Evolutionary conservation across 768 basidiomycete genomes (phyloP), one percentile per base, ranked within the genome.

Genomic region (Hypsizygus marmoreus): DNA sequence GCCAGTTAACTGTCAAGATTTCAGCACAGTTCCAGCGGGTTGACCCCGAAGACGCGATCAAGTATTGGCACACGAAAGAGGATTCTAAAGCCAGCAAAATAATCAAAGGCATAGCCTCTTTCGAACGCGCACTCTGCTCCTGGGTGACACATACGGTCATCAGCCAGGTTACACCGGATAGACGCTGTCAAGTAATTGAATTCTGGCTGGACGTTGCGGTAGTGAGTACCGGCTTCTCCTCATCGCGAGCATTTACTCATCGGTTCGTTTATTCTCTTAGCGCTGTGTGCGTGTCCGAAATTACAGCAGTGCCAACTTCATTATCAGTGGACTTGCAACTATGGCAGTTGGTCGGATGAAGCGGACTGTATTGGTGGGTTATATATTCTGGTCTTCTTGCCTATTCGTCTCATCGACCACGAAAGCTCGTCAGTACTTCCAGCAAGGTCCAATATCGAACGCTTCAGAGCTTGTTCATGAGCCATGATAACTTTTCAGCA

Each of bases 161-260:
- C 3, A 55, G 57, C 25, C 48, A 50, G 5, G 13, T 29, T 12
- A 40, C 49, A 1, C 40, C 51, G 6, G 36, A 46, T 29, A 40
- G 58, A n/a, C 66, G 71, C 10, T 61, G 55, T 19, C 24, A 45
- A 2, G 47, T 72, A 16, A 53, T 74, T 0, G 65, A 64, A 32
- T 72, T 77, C 49, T 76, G 77, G 69, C 36, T 77, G 19, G 73
- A 77, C 41, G 49, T 77, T 35, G 72, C 77, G 16, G 62, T 52
- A 10, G 77, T 80, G 47, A 46, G 67, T 54, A 6, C n/a, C 28
- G 36, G 39, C 14, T 36, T n/a, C n/a, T 33, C 17, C 8, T 23
- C 37, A 10, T 14, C 9, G 28, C 1, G 29, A n/a, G 16, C 19
- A 37, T 37, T 34, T 28, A 29, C 22, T 11, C 12, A 40, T 13